Evolutionary conservation across 345 rosid species (phyloP), one percentile per base, ranked within the genome.

Genomic region (Stellera chamaejasme): DNA sequence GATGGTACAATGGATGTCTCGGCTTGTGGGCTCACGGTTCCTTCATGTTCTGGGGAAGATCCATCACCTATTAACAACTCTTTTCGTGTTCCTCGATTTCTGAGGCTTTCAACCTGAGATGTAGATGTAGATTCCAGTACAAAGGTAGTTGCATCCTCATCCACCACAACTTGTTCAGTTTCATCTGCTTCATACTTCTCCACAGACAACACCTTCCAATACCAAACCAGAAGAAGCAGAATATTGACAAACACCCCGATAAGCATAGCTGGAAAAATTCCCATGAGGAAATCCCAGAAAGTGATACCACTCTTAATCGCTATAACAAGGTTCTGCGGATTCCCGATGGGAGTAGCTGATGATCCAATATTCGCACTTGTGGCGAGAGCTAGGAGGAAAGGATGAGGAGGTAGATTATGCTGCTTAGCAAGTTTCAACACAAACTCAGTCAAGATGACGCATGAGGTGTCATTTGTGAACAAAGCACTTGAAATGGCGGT

Each of bases 361-460:
- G 96, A 92, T 1, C 98, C 96, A 0, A 88, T 88, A 61, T 92
- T 92, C 0, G 93, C 90, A 66, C 96, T 83, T 0, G 95, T 80
- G 47, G 96, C 98, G 41, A 88, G 73, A 14, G 96, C 96, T 1
- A 92, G 78, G 23, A 92, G 36, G 39, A 85, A 88, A 0, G 98
- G 93, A 14, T 82, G 87, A 43, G 93, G 95, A 0, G 95, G 90
- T 8, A 88, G 81, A 62, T 83, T 85, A 57, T 85, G 88, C 51
- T 80, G 92, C 68, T 92, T 74, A 12, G 95, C 90, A 50, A 85
- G 68, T 77, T 85, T 91, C 61, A 91, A 43, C 2, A 85, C 88
- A 55, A 88, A 91, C 61, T 91, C 96, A 3, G 92, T 91, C 65
- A 85, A 62, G 3, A 91, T 75, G 2, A 91, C 88, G 62, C 98